Percentiles rank a stretch among this genome's conserved stretches.
phyloP scores from a whole-genome alignment of 495 filamentous ascomycete genomes.

The Neurospora africana region DNA sequence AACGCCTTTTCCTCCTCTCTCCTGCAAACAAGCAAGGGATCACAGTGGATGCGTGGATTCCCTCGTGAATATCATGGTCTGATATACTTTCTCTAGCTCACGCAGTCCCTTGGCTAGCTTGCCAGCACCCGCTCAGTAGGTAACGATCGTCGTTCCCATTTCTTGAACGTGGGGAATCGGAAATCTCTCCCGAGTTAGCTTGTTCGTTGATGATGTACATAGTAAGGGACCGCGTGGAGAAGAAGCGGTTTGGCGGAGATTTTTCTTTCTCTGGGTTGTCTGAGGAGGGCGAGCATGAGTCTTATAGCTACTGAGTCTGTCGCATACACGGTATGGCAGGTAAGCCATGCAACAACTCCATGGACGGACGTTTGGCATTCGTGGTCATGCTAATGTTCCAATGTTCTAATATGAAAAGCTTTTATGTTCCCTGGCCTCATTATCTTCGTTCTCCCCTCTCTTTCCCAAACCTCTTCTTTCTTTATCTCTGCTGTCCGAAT shows the following conservation, averaged over 20 bases:
- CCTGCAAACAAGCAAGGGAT: background rate
- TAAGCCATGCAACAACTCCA: background rate
- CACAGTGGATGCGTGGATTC: background rate
- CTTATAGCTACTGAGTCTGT: background rate
- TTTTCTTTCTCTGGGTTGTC: background rate
- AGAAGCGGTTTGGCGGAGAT: too few relatives aligned
- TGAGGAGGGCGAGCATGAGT: background rate
- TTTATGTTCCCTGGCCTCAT: background rate
- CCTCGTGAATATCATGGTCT: background rate
- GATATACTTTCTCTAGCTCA: background rate
- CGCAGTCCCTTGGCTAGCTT: background rate
- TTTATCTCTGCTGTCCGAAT: background rate
- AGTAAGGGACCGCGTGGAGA: background rate
- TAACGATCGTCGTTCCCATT: background rate
- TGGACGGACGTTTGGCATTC: background rate
- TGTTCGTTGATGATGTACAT: background rate
- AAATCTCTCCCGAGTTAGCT: background rate
- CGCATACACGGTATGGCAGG: background rate
- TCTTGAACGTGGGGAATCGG: background rate
- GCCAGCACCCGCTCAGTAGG: background rate
- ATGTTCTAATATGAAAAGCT: background rate
- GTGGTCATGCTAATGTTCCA: background rate
- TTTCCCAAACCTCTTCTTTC: background rate
- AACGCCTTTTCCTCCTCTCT: background rate
- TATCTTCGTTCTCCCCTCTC: background rate